Base-by-base conservation (phyloP, 2,329 filamentous ascomycete species). In the Pseudonectria buxi region DNA sequence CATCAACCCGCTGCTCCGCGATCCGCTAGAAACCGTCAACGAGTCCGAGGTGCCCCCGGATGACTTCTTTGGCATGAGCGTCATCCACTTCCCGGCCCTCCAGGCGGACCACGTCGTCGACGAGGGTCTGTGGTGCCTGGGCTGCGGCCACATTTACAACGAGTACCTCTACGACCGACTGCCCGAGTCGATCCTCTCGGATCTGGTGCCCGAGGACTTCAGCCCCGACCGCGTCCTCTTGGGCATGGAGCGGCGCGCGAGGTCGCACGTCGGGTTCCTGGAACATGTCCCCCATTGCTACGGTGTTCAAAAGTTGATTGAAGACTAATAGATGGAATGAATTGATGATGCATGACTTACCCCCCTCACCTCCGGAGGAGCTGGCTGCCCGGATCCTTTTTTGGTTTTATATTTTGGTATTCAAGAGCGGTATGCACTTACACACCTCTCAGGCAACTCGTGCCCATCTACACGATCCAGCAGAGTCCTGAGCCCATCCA, bases 121-220 rank as follows among this genome's bases (percentile, higher is more conserved):
- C 5, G 25, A 24, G 24, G 35, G 35, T 4, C 25, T 32, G 6
- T 32, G 35, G 35, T 36, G 35, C 13, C 14, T 10, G 18, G 35
- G 29, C 25, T 36, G 35, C n/a, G 7, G 24, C 6, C 18, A 28
- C n/a, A 16, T 29, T 6, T 10, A 28, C 3, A 10, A 26, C 24
- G 28, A 4, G 33, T 35, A 28, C 33, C 33, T 11, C 11, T 15
- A 25, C 9, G 22, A 10, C 14, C 11, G 26, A 14, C 26, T 15
- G 5, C 18, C 18, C 5, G 18, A 22, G 18, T 5, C 5, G 5
- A 22, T 22, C 18, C 18, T 22, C 18, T 22, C 18, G 5, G 18
- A 22, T 9, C 18, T 22, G 18, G 18, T 22, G 18, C 18, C 18
- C 5, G 18, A 22, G 5, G 18, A 22, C 9, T 22, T 22, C 18